Percentiles rank a stretch among this genome's conserved stretches.
Conservation (phyloP, 805 yeast genomes). For the Ogataea corticis region DNA sequence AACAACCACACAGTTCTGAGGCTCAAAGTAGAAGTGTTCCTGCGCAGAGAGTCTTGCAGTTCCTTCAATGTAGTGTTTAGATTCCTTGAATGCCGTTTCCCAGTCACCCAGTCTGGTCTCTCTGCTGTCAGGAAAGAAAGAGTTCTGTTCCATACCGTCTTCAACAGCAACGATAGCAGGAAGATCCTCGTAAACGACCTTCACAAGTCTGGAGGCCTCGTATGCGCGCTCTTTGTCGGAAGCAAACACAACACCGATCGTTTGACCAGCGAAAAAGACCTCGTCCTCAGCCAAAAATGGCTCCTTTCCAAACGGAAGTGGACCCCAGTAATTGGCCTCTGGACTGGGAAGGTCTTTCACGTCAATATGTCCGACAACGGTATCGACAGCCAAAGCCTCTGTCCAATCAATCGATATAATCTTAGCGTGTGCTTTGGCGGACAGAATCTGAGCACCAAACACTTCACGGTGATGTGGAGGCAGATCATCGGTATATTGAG, state of each 20-base stretch:
- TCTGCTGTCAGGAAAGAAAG: conserved; percentile 40
- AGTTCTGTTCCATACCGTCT: conserved; percentile 42
- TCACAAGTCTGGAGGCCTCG: conserved; percentile 42
- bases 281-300: conserved; percentile 44
- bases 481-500: conserved; percentile 45
- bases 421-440: conserved; percentile 44
- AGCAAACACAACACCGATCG: conserved; percentile 44
- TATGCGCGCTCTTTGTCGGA: conserved; percentile 40
- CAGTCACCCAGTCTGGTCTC: conserved; percentile 41
- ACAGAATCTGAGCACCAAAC: conserved; percentile 45
- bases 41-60: conserved; percentile 45
- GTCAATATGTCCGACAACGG: conserved; percentile 45
- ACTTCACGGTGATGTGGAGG: conserved; percentile 43
- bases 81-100: conserved; percentile 36
- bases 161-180: conserved; percentile 43
- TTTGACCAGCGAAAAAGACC: conserved; percentile 44
- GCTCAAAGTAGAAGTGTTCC: conserved; percentile 50
- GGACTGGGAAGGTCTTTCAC: conserved; percentile 38
- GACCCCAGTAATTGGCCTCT: conserved; percentile 45
- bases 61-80: conserved; percentile 39
- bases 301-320: conserved; percentile 42
- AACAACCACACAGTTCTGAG: conserved; percentile 44
- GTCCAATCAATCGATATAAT: conserved; percentile 41
- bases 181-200: conserved; percentile 43
- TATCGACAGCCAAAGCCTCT: conserved; percentile 38